Evolutionary conservation across 768 basidiomycete genomes (phyloP).

Genomic region (Auriscalpium orientale): DNA sequence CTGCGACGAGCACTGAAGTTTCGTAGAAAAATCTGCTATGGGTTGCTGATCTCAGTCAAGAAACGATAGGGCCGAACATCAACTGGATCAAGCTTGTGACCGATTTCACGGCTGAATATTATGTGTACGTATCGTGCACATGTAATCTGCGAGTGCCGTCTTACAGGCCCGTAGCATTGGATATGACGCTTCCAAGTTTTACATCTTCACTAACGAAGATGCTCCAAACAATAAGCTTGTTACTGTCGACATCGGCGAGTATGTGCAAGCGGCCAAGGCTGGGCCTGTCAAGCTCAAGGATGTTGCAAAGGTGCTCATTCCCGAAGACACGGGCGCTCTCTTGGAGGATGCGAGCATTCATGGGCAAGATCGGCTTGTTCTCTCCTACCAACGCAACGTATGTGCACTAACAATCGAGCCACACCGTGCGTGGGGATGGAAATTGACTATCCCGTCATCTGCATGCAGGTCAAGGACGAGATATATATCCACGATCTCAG

Average conservation of each 20-base stretch:
- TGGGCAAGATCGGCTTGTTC: slow-evolving; percentile 46
- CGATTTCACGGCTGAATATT: slow-evolving; percentile 61
- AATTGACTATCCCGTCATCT: neutral
- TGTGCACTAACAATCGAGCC: slow-evolving; percentile 15
- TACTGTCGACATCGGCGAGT: slow-evolving; percentile 51
- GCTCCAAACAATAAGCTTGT: slow-evolving; percentile 64
- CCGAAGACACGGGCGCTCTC: slow-evolving; percentile 57
- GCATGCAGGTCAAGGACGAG: slow-evolving; percentile 71
- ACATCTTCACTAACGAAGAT: slow-evolving; percentile 55
- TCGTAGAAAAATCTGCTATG: slow-evolving; percentile 67
- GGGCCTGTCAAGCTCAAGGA: slow-evolving; percentile 25
- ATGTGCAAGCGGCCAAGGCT: slow-evolving; percentile 1
- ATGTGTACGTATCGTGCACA: slow-evolving; percentile 38
- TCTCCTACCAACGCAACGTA: slow-evolving; percentile 69
- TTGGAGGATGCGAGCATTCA: slow-evolving; percentile 44
- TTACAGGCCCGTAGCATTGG: slow-evolving; percentile 37
- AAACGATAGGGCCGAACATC: slow-evolving; percentile 55
- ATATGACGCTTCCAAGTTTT: slow-evolving; percentile 56
- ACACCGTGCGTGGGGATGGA: neutral
- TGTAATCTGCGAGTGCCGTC: neutral
- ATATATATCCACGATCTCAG: slow-evolving; percentile 57
- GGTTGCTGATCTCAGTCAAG: slow-evolving; percentile 58
- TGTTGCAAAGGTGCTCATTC: slow-evolving; percentile 52
- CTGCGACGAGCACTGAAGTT: neutral
- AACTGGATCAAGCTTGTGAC: slow-evolving; percentile 67